These are phyloP conservation scores for Globisporangium rhizosaccharum DNA, from an alignment of 352 stramenopile species.

Conservation along the genomic window DNA sequence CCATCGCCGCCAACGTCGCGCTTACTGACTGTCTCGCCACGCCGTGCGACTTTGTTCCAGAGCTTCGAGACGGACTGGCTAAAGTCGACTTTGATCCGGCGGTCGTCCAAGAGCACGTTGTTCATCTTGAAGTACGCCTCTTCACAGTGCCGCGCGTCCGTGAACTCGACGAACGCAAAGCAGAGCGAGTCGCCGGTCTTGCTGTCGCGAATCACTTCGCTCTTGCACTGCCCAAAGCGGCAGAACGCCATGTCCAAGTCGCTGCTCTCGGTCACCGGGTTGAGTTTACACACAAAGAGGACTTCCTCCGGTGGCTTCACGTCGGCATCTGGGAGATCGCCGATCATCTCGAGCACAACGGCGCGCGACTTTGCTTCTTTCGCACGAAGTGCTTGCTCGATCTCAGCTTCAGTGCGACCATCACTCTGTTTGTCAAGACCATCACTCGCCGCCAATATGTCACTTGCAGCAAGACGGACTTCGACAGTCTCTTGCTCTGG, in stretches of 20 bases:
- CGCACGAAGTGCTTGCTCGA: constrained; percentile 83
- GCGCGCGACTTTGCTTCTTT: constrained; percentile 93
- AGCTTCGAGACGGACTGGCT: constrained; percentile 97
- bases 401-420: constrained; percentile 79
- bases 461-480: constrained; percentile 84
- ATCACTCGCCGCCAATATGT: constrained; percentile 75
- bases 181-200: constrained; percentile 97
- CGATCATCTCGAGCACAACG: constrained; percentile 98
- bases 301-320: constrained; percentile 97
- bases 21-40: constrained; percentile 57
- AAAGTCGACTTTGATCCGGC: constrained; percentile 95
- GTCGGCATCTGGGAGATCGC: constrained; percentile 96
- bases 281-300: constrained; percentile 97
- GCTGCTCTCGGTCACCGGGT: constrained; percentile 90
- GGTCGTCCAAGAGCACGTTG: constrained; percentile 98
- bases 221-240: constrained; percentile 84
- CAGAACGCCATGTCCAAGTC: constrained; percentile 95
- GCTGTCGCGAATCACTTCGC: constrained; percentile 95
- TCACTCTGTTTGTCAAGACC: constrained; percentile 68
- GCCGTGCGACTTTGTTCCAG: constrained; percentile 90
- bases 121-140: constrained; percentile 99
- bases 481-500: constrained; percentile 91
- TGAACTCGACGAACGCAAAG: constrained; percentile 99
- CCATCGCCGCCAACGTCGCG: constrained; percentile 27
- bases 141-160: constrained; percentile 89